Evolutionary conservation across 768 basidiomycete species (phyloP).

Genomic region (Boletales sp.): DNA sequence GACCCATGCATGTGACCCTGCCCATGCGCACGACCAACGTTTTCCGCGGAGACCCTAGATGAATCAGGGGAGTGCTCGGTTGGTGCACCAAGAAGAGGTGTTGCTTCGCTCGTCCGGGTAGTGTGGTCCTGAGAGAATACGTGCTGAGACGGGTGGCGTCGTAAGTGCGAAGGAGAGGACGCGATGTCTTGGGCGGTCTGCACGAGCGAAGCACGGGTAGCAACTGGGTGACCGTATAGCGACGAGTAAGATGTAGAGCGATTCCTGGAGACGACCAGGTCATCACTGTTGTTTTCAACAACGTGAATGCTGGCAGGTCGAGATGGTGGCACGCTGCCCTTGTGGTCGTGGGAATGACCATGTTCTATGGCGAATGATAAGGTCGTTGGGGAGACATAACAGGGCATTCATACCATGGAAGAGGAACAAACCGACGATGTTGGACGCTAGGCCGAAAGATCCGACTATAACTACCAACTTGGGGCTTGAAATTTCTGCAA

Average conservation of each 20-base stretch:
- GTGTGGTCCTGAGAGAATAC: conserved; percentile 6
- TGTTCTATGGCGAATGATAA: conserved; percentile 47
- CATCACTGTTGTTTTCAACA: conserved; percentile 10
- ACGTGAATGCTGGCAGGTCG: conserved; percentile 38
- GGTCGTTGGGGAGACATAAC: conserved; percentile 1
- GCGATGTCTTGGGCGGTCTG: conserved; percentile 85
- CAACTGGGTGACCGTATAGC: conserved; percentile 70
- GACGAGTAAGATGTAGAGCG: conserved; percentile 52
- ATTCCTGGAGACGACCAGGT: conserved; percentile 25
- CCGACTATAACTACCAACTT: conserved; percentile 89
- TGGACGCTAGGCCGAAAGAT: conserved; percentile 82
- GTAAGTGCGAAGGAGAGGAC: conserved; percentile 19
- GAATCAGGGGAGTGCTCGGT: not conserved
- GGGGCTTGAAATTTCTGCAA: conserved; percentile 82
- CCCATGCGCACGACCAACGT: conserved; percentile 8
- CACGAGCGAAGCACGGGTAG: conserved; percentile 67
- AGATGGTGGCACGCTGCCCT: conserved; percentile 34
- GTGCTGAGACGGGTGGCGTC: not conserved
- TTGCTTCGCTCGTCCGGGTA: conserved; percentile 34
- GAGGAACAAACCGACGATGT: conserved; percentile 88
- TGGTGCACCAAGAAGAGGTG: conserved; percentile 38
- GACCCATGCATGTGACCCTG: conserved; percentile 53
- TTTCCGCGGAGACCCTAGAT: conserved; percentile 16
- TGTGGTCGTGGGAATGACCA: conserved; percentile 53
- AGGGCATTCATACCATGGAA: conserved; percentile 73